Conservation (phyloP, 805 yeast genomes). For the Teunomyces stri region DNA sequence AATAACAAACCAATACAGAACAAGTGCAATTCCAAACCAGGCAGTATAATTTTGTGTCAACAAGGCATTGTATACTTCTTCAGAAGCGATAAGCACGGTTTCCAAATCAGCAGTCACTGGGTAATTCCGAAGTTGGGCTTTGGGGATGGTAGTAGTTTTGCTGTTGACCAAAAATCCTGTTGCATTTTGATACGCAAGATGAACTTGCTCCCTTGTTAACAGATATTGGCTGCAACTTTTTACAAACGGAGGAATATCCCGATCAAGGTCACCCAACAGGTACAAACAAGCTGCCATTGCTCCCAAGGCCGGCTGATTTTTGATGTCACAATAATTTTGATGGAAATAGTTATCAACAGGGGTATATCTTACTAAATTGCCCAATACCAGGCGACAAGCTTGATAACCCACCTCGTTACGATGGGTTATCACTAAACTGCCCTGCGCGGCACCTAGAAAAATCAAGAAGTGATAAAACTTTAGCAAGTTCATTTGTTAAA, state of each 20-base stretch:
- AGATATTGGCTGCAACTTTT: background rate
- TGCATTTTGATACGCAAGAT: conserved; percentile 38
- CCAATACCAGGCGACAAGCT: background rate
- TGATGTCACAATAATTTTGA: background rate
- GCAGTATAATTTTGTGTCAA: conserved; percentile 23
- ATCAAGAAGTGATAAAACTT: background rate
- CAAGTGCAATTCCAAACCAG: conserved; percentile 32
- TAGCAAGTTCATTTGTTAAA: background rate
- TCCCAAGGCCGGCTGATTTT: conserved; percentile 7
- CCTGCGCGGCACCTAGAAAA: background rate
- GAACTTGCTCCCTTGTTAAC: conserved; percentile 29
- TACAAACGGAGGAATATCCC: background rate
- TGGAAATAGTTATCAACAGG: background rate
- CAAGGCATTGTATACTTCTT: conserved; percentile 12
- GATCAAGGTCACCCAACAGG: background rate
- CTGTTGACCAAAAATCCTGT: conserved; percentile 31
- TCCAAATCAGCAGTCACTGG: background rate
- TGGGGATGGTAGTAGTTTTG: conserved; percentile 2
- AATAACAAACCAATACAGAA: conserved; percentile 39
- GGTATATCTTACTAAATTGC: background rate
- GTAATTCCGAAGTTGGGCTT: background rate
- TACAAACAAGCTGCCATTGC: conserved; percentile 7
- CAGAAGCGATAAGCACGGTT: background rate
- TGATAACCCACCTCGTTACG: background rate
- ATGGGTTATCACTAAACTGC: background rate